Base-by-base conservation (phyloP, 108 stramenopile species). In the Skeletonema costatum region DNA sequence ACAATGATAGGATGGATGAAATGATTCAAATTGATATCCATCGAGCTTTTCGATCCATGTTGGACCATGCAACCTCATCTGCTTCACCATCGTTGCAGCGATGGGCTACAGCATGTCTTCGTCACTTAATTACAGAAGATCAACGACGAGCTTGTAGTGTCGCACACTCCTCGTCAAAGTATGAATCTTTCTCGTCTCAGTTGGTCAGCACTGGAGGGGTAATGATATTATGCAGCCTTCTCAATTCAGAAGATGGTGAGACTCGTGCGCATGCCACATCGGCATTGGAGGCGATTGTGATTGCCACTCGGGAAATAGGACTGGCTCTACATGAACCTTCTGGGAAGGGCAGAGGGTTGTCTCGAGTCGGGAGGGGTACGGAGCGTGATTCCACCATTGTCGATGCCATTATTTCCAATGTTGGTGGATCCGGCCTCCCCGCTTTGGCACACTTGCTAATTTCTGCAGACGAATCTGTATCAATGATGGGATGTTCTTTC, bases 211-310 rank as follows among this genome's bases (percentile, higher is more conserved):
- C 89, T 0, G 91, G 93, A 8, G 93, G 93, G 30, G 71, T 91
- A 30, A 89, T 91, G 90, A 92, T 95, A 53, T 74, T 95, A 66
- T 89, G 88, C 46, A 90, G 87, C 56, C 82, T 92, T 5, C 70
- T 92, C 42, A 78, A 76, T 6, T 77, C 88, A 5, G 91, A 95
- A 21, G 93, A 95, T 78, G 75, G 88, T 11, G 93, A 95, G 53
- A 92, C 91, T 5, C 78, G 93, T 32, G 83, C 88, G 2, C 93
- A 95, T 74, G 90, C 93, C 35, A 85, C 86, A 0, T 89, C 87
- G 21, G 90, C 91, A 3, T 74, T 92, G 35, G 85, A 88, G 19
- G 86, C 89, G 0, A 85, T 75, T 35, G 59, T 95, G 11, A 53
- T 81, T 46, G 81, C 90, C 10, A 91, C 89, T 19, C 84, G 93